phyloP scores from a whole-genome alignment of 2,329 filamentous ascomycete species.

The Phaeoacremonium minimum region DNA sequence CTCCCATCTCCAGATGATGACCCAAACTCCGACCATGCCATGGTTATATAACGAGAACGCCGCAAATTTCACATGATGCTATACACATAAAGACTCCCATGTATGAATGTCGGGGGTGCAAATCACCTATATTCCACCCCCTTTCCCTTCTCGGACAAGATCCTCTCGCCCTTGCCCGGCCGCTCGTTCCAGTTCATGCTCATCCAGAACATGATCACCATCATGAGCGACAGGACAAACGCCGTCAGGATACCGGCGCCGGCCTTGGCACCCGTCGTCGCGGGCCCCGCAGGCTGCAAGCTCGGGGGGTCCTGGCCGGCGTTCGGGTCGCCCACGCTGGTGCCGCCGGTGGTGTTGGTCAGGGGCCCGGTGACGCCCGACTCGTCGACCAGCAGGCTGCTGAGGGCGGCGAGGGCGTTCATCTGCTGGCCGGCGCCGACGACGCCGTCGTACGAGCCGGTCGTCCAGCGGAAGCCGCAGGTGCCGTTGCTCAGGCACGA shows the following conservation, averaged over 20 bases:
- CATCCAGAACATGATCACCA: slow-evolving; percentile 31
- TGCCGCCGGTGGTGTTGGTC: slow-evolving; percentile 39
- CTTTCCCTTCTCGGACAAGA: too few species aligned
- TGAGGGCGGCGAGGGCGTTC: slow-evolving; percentile 44
- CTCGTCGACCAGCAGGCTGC: slow-evolving; percentile 33
- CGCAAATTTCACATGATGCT: too few species aligned
- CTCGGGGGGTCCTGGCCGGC: slow-evolving; percentile 15
- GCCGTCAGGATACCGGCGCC: slow-evolving; percentile 36
- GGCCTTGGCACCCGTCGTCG: slow-evolving; percentile 28
- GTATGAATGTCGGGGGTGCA: too few species aligned
- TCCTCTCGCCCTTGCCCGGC: too few species aligned
- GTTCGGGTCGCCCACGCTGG: slow-evolving; percentile 23
- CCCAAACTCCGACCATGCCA: too few species aligned
- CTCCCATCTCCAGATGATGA: too few species aligned
- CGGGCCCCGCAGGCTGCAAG: slow-evolving; percentile 4
- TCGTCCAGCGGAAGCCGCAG: slow-evolving; percentile 48
- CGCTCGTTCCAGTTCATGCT: slow-evolving; percentile 15
- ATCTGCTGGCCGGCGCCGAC: slow-evolving; percentile 48
- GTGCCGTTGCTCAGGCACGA: slow-evolving; percentile 40
- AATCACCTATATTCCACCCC: too few species aligned
- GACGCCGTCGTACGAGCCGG: slow-evolving; percentile 38
- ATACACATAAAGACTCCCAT: too few species aligned
- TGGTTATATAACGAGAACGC: too few species aligned
- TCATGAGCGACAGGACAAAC: slow-evolving; percentile 24
- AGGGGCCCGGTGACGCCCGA: slow-evolving; percentile 17